A percentile compares a stretch with the other conserved stretches of the same genome.
Conservation (phyloP, 163 green algal species). For the Coccomyxa subellipsoidea region DNA sequence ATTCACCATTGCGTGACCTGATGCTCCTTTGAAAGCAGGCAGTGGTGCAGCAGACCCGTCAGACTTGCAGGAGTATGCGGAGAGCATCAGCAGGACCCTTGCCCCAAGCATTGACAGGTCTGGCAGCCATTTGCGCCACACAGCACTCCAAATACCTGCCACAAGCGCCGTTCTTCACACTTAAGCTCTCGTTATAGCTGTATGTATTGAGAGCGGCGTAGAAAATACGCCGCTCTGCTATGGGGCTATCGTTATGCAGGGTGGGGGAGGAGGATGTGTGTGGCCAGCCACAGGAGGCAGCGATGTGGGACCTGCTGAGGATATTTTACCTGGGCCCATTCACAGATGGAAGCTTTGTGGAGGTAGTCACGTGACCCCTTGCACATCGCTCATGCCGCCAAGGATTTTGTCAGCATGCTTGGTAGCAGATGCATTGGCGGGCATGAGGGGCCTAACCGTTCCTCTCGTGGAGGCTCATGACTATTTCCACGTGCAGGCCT, state of each 20-base stretch:
- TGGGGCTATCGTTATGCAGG: too few species aligned
- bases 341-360: background rate
- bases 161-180: too few species aligned
- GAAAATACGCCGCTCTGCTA: too few species aligned
- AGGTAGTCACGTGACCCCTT: background rate
- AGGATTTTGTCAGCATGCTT: background rate
- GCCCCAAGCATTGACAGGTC: background rate
- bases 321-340: background rate
- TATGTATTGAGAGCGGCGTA: too few species aligned
- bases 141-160: background rate
- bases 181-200: too few species aligned
- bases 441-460: too few species aligned
- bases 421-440: too few species aligned
- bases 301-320: background rate
- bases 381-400: background rate
- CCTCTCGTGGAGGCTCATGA: too few species aligned
- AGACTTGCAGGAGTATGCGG: background rate
- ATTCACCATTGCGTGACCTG: background rate
- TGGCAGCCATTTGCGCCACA: background rate
- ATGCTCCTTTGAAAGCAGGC: background rate
- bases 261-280: background rate
- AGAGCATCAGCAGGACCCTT: background rate
- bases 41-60: background rate
- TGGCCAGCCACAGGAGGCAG: constrained; percentile 5
- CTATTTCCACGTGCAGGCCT: too few species aligned